phyloP scores from a whole-genome alignment of 345 rosid species.

The Populus alba region DNA sequence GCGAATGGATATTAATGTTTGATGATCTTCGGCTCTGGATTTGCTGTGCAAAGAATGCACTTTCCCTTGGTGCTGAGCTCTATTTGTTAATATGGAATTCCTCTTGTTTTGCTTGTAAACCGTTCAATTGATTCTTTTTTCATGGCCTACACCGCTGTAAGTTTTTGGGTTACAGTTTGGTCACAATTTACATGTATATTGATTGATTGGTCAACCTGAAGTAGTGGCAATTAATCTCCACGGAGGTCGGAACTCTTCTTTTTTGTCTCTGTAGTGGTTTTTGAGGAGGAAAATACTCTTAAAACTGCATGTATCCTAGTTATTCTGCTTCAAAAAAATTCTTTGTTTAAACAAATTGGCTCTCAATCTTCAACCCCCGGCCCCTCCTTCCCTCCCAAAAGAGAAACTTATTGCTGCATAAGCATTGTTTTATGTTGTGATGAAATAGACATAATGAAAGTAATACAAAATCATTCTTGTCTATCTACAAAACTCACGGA shows the following conservation, averaged over 20 bases:
- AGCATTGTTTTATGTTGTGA: too few species aligned
- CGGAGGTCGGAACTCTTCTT: neutral
- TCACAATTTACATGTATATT: constrained; percentile 17
- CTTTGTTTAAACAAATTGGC: neutral
- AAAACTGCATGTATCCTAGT: neutral
- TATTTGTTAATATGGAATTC: neutral
- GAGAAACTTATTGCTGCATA: too few species aligned
- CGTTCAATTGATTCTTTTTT: constrained; percentile 25
- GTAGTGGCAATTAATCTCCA: neutral
- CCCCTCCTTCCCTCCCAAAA: neutral
- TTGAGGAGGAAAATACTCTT: neutral
- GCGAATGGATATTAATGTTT: constrained; percentile 82
- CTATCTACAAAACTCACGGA: too few species aligned
- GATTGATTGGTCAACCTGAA: constrained; percentile 9
- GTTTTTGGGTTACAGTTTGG: constrained; percentile 5
- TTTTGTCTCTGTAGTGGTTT: neutral
- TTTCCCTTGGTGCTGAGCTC: neutral
- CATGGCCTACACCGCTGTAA: neutral
- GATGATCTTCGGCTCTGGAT: constrained; percentile 9
- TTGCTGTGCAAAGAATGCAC: neutral
- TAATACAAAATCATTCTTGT: too few species aligned
- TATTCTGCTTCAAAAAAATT: neutral
- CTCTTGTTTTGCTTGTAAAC: constrained; percentile 7
- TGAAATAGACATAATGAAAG: too few species aligned
- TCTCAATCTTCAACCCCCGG: neutral